Evolutionary conservation across 306 rosid genomes (phyloP), one percentile per base, ranked within the genome.

Genomic region (Fragaria nilgerrensis): DNA sequence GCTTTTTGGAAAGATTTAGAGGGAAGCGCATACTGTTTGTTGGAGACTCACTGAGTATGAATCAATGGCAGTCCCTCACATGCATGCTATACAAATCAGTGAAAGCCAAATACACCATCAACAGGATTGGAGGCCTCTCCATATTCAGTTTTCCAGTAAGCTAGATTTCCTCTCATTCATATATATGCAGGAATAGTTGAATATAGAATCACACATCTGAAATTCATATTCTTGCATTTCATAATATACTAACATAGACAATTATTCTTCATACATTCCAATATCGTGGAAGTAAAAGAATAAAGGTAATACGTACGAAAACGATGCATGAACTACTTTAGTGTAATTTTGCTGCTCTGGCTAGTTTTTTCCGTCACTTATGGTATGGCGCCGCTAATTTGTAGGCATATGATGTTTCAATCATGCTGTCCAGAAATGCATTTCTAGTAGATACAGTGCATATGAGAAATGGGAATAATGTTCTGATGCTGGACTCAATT

Each of bases 11-110:
- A 22, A 61, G 68, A 64, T 62, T 6, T 17, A 76, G 47, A 70
- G 32, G 59, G 9, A 81, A 81, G 74, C 25, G 61, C 12, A 71
- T 81, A 22, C 29, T 76, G 69, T 76, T 81, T n/a, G 74, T 81
- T 5, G 84, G 80, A 4, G 84, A 81, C 44, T 76, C 64, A 29
- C 41, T 76, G 37, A 76, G 84, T 67, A 29, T 81, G 52, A 76
- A 76, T 22, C 80, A 81, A 61, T 81, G 84, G 80, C 76, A 69
- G 61, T 81, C 69, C 11, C 77, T 90, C 68, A 77, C 85, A 67
- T 86, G 92, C 82, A 77, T 88, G 90, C 77, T 88, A 49, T 85
- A 84, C 55, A 78, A 22, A n/a, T 69, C 82, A 62, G 82, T 62
- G 19, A 75, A 75, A 9, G 75, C 82, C 4, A 55, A 76, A 0